These are phyloP conservation scores for Papilionanthe hybrid DNA, from an alignment of 116 monocot species.

Conservation along the genomic window DNA sequence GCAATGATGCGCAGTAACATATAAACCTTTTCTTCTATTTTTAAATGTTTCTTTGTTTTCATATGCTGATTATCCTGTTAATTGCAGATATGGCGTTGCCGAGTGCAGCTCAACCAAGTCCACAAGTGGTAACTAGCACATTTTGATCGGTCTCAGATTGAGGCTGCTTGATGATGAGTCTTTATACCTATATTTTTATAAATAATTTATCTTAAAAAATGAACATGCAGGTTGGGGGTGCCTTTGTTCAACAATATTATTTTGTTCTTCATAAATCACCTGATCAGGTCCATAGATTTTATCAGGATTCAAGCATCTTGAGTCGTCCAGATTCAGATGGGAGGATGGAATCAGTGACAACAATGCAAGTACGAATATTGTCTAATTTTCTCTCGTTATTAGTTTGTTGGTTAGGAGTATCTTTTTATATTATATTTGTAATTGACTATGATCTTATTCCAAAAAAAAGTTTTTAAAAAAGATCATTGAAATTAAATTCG, in stretches of 20 bases:
- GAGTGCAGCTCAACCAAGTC: conserved; percentile 7
- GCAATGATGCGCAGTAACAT: background rate
- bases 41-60: background rate
- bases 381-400: background rate
- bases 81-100: conserved; percentile 10
- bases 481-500: too few relatives aligned
- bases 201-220: background rate
- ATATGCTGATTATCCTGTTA: background rate
- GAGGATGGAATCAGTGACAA: conserved; percentile 51
- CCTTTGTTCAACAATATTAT: conserved; percentile 73
- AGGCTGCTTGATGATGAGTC: background rate
- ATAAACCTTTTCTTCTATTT: background rate
- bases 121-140: conserved; percentile 7
- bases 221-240: conserved; percentile 43
- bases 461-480: too few relatives aligned
- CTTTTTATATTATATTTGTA: background rate
- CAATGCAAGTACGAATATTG: conserved; percentile 42
- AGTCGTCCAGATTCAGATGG: conserved; percentile 50
- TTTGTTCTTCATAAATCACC: conserved; percentile 44
- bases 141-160: background rate
- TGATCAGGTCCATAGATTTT: conserved; percentile 49
- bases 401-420: background rate
- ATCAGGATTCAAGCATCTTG: conserved; percentile 56
- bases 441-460: background rate
- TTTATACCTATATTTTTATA: background rate